Percentiles rank a stretch among this genome's conserved stretches.
Evolutionary conservation across 805 yeast species (phyloP).

Genomic region (Wickerhamiella musiphila): DNA sequence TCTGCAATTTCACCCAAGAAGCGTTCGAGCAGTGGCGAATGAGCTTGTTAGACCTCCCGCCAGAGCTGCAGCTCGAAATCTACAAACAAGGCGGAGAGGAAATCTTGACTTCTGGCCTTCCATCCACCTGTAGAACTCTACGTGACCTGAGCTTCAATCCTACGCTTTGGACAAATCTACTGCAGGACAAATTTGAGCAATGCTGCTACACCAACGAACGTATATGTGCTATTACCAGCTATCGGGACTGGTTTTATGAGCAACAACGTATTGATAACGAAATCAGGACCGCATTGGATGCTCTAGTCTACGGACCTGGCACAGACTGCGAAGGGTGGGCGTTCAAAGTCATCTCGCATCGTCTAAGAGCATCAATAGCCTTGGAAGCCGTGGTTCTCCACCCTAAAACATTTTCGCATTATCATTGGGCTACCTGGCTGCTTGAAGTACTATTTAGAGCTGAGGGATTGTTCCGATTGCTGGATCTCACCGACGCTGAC

Average conservation of each 20-base stretch:
- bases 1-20: no score
- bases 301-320: conserved; percentile 11
- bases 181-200: conserved; percentile 3
- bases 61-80: conserved; percentile 10
- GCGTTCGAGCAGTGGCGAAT: no score
- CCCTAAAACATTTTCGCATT: conserved; percentile 10
- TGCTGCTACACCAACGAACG: conserved; percentile 8
- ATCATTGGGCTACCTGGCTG: conserved; percentile 13
- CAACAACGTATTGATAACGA: conserved; percentile 6
- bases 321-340: conserved; percentile 8
- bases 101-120: conserved; percentile 9
- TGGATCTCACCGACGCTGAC: conserved; percentile 7
- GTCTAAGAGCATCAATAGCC: conserved; percentile 7
- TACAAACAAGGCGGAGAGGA: conserved; percentile 10
- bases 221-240: conserved; percentile 6
- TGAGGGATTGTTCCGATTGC: conserved; percentile 12
- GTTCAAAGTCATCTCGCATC: conserved; percentile 7
- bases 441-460: conserved; percentile 6
- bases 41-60: conserved; percentile 9
- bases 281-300: conserved; percentile 8
- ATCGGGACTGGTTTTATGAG: conserved; percentile 9
- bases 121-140: conserved; percentile 10
- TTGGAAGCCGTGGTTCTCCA: conserved; percentile 2
- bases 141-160: conserved; percentile 11
- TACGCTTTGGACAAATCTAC: conserved; percentile 10